Conservation (phyloP, 345 rosid species). For the Carallia brachiata region DNA sequence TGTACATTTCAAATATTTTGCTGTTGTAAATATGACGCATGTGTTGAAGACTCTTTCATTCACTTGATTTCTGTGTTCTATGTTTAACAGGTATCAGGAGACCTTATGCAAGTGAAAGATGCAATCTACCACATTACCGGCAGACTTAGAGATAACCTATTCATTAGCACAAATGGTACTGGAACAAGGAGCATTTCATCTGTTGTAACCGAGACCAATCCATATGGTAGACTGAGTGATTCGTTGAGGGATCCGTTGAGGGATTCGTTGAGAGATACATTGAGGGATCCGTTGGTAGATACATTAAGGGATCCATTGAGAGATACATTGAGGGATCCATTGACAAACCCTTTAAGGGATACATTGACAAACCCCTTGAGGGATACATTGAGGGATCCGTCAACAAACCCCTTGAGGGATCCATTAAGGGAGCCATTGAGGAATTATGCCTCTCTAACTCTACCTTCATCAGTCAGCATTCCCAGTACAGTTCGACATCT, state of each 20-base stretch:
- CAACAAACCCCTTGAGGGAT: constrained; percentile 10
- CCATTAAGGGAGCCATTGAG: constrained; percentile 14
- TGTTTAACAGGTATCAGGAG: constrained; percentile 74
- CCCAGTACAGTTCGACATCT: constrained; percentile 40
- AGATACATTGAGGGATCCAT: constrained; percentile 9
- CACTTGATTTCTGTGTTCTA: constrained; percentile 8
- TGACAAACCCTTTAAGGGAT: constrained; percentile 13
- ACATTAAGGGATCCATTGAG: constrained; percentile 4
- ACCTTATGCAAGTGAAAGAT: constrained; percentile 62
- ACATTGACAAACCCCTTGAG: constrained; percentile 3
- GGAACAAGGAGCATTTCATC: constrained; percentile 45
- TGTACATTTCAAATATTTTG: too few species aligned
- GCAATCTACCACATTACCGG: constrained; percentile 77
- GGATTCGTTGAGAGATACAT: constrained; percentile 5
- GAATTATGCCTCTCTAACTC: constrained; percentile 35
- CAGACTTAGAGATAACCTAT: constrained; percentile 68
- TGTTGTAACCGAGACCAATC: constrained; percentile 48
- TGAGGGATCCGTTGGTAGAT: constrained; percentile 8
- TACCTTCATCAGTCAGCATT: constrained; percentile 32
- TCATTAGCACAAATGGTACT: constrained; percentile 36
- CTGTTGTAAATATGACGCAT: too few species aligned
- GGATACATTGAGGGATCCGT: constrained; percentile 5
- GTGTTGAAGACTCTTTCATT: background rate
- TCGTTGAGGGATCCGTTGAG: constrained; percentile 7
- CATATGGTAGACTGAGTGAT: constrained; percentile 27